Evolutionary conservation across 192 early-diverging fungal genomes (phyloP), one percentile per base, ranked within the genome.

Genomic region (Coemansia biformis): DNA sequence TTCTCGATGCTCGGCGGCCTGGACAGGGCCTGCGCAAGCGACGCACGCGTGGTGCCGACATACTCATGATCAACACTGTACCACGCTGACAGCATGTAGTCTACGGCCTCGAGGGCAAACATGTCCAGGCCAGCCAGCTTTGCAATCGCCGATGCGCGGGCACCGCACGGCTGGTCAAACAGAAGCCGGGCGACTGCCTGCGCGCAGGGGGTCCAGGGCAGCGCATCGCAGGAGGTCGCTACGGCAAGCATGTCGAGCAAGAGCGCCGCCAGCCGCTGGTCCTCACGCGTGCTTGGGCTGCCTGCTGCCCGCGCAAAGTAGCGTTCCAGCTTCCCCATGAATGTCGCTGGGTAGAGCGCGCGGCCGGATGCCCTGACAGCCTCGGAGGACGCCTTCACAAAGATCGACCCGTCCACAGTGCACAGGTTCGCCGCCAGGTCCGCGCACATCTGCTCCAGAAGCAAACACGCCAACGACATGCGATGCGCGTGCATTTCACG

Each of bases 391-490:
- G 55, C 17, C 33, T 15, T 45, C 23, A 63, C 26, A 39, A 74
- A 66, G 37, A 74, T 33, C 3, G 70, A 62, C 7, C 32, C 22
- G 26, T 19, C 32, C 10, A 43, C 22, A 14, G 28, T 19, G 19
- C 8, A 42, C 11, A 58, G 43, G 8, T 63, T 51, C 16, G 19
- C 36, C 3, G 59, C 51, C 38, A 66, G 18, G 45, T 74, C 70
- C 4, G 51, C 54, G 17, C 54, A 53, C 48, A 74, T 44, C 48
- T 66, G 70, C 48, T 74, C 51, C 3, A 66, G 43, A n/a, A 74
- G 36, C 3, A 66, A 8, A 14, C 63, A 54, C 8, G 63, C 63
- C 8, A 66, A 14, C 2, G 24, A 39, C 33, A 62, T n/a, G 22
- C 70, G 70, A 34, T 56, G 32, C 5, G 43, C 28, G 24, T 58